A percentile compares a stretch with the other conserved stretches of the same genome.
These are phyloP conservation scores for Novymonas esmeraldas DNA, from an alignment of 208 protist species.

Conservation along the genomic window DNA sequence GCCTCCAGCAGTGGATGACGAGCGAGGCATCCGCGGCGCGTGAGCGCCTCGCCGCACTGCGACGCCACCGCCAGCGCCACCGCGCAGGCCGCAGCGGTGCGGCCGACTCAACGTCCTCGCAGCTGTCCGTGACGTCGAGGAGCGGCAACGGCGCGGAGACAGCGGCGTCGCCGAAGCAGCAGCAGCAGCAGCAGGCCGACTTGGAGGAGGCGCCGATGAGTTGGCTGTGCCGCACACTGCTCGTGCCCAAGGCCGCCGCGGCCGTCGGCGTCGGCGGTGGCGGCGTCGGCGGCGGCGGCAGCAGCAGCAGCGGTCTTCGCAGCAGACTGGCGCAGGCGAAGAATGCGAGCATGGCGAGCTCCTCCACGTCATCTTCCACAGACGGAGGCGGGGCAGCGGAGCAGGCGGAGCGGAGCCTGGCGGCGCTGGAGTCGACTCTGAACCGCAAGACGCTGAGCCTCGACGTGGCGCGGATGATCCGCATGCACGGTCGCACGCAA, in stretches of 20 bases:
- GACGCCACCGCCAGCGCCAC: background rate
- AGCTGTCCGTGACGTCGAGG: background rate
- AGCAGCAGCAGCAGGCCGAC: constrained; percentile 1
- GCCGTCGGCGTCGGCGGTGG: background rate
- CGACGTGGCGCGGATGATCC: constrained; percentile 45
- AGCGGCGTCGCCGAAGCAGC: constrained; percentile 1
- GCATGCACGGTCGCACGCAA: constrained; percentile 48
- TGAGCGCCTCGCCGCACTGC: constrained; percentile 4
- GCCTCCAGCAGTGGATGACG: constrained; percentile 27
- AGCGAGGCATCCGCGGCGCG: constrained; percentile 4
- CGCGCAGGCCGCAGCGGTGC: background rate
- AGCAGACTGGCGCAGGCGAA: background rate
- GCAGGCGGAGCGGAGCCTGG: constrained; percentile 7
- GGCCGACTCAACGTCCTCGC: background rate
- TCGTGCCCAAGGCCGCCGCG: background rate
- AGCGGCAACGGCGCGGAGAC: background rate
- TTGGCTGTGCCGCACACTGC: constrained; percentile 24
- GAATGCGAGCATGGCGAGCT: background rate
- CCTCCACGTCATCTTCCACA: background rate
- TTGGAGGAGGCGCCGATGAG: constrained; percentile 9
- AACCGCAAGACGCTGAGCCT: constrained; percentile 38
- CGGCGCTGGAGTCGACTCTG: constrained; percentile 32
- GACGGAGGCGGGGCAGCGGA: background rate
- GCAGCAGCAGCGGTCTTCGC: background rate
- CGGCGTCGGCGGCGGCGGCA: background rate